Base-by-base conservation (phyloP, 305 asterid genomes). In the Fraxinus dipetala region DNA sequence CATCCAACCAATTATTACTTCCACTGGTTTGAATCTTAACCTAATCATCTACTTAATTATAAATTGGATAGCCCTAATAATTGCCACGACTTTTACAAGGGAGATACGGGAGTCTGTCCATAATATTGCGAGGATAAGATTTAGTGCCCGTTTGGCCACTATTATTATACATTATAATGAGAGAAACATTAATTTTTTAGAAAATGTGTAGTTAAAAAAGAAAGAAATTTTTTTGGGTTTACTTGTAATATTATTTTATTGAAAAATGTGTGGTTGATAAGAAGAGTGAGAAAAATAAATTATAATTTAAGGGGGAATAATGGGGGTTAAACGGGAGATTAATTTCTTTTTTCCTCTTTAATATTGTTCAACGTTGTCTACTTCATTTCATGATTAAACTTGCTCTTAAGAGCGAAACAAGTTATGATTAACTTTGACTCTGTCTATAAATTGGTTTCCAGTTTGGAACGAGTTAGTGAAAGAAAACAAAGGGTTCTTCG, bases 391-490 rank as follows among this genome's bases (percentile, higher is more conserved):
- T 36, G 34, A 31, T 2, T 1, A 36, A 36, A 36, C 11, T 36
- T 38, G 13, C 13, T 38, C 4, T 11, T 43, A 43, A 43, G 54
- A 43, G 11, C 28, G 1, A 56, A 20, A 56, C 10, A 56, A 56
- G 2, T 22, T 56, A n/a, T 6, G 24, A 56, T 56, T 20, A 20
- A 56, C 56, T 13, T 76, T 11, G 10, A 9, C 14, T 5, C 40
- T 48, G 20, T 70, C 22, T n/a, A 72, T 72, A 16, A 3, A 11
- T 16, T 11, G 48, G 0, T 61, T 67, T 20, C 86, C 89, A 89
- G 91, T 89, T 59, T 88, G 91, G 91, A 85, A 80, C 18, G 91
- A 88, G 83, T 45, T 88, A 20, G 90, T 81, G 85, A 88, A 89
- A 78, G 90, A 81, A 74, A 89, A 87, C 81, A 84, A 87, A 76